phyloP scores from a whole-genome alignment of 352 stramenopile species.

The Phytopythium aichiense region DNA sequence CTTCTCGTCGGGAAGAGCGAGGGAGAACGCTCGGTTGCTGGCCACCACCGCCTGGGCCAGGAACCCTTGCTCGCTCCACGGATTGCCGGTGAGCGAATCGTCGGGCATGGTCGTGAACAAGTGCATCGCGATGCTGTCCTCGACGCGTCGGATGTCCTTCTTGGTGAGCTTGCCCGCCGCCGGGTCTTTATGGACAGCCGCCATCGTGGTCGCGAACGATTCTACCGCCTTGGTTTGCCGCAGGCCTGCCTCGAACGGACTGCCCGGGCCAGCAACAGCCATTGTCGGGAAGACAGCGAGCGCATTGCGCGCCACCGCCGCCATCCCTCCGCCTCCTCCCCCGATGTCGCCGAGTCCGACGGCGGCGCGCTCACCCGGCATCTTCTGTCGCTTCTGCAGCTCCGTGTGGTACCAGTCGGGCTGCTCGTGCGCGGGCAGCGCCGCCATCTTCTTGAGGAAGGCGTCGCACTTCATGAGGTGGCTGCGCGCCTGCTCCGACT shows the following conservation, averaged over 20 bases:
- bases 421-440: slow-evolving; percentile 18
- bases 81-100: neutral
- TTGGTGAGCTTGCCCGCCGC: slow-evolving; percentile 1
- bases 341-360: neutral
- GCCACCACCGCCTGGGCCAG: slow-evolving; percentile 12
- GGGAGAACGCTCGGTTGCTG: neutral
- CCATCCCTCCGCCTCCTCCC: neutral
- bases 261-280: neutral
- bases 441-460: slow-evolving; percentile 39
- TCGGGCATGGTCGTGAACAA: slow-evolving; percentile 23
- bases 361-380: neutral
- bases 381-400: slow-evolving; percentile 26
- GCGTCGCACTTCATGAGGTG: slow-evolving; percentile 52
- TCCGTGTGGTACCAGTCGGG: slow-evolving; percentile 50
- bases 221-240: neutral
- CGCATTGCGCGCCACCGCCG: neutral
- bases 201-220: neutral
- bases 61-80: slow-evolving; percentile 1
- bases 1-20: slow-evolving; percentile 12
- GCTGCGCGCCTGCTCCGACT: slow-evolving; percentile 53
- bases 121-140: slow-evolving; percentile 32
- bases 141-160: slow-evolving; percentile 13
- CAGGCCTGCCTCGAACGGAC: neutral
- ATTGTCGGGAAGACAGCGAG: neutral
- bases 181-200: neutral